These are phyloP conservation scores for Platanus orientalis DNA, from an alignment of 164 flowering plant genomes.

Conservation along the genomic window DNA sequence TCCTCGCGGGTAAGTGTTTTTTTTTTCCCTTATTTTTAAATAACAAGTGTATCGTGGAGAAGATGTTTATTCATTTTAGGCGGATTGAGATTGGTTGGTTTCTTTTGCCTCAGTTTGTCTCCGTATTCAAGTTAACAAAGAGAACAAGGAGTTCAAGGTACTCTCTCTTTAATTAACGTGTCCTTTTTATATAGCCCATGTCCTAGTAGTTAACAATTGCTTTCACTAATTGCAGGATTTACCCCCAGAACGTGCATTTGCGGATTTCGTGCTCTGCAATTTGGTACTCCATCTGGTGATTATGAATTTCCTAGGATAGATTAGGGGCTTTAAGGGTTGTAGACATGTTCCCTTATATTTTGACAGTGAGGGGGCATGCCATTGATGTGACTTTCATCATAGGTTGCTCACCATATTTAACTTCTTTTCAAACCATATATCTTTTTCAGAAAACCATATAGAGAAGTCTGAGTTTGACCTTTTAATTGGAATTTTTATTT, in stretches of 20 bases:
- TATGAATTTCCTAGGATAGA: constrained; percentile 92
- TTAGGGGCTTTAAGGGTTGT: background rate
- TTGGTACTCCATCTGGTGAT: constrained; percentile 93
- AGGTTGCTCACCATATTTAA: too few species aligned
- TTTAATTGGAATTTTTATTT: too few species aligned
- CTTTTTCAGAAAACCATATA: too few species aligned
- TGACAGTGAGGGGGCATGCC: too few species aligned
- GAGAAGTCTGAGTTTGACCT: too few species aligned
- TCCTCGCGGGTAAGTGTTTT: constrained; percentile 68
- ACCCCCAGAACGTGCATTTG: constrained; percentile 93
- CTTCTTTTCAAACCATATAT: too few species aligned
- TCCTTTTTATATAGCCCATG: background rate
- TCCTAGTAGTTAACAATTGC: background rate
- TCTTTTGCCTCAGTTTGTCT: constrained; percentile 65
- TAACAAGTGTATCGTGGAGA: background rate
- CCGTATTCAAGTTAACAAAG: constrained; percentile 98
- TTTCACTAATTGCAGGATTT: constrained; percentile 58
- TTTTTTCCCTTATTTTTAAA: background rate
- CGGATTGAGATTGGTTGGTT: background rate
- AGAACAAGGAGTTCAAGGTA: constrained; percentile 99
- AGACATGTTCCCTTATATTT: background rate
- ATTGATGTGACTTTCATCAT: too few species aligned
- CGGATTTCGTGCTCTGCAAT: constrained; percentile 96
- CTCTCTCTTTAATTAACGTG: background rate
- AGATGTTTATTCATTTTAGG: background rate